Conservation (phyloP, 345 rosid species). For the Mangifera indica region DNA sequence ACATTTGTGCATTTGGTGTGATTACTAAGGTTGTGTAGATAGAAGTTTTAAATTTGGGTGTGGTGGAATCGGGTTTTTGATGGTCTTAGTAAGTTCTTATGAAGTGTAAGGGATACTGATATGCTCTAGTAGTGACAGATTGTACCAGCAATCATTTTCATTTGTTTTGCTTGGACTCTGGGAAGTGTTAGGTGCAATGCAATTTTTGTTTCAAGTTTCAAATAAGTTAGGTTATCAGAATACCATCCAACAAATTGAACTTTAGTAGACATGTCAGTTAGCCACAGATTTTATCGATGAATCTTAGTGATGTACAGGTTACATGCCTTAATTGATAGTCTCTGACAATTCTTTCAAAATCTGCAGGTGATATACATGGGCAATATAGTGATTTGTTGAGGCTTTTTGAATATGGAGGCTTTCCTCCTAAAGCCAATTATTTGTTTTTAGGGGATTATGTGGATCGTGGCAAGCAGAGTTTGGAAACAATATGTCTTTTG, state of each 20-base stretch:
- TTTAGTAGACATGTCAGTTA: neutral
- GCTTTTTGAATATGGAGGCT: constrained; percentile 93
- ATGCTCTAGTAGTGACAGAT: neutral
- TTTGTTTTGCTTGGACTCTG: neutral
- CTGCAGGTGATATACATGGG: constrained; percentile 91
- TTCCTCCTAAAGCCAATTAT: constrained; percentile 87
- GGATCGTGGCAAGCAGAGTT: constrained; percentile 93
- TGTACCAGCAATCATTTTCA: neutral
- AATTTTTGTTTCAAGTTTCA: neutral
- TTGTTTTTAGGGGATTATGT: constrained; percentile 92
- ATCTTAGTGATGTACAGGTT: neutral
- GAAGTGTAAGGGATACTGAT: neutral
- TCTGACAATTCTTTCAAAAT: neutral
- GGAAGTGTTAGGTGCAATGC: neutral
- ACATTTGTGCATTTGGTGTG: neutral
- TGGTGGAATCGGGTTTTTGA: neutral
- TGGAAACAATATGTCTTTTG: constrained; percentile 91
- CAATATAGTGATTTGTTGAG: constrained; percentile 86
- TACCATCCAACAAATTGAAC: neutral
- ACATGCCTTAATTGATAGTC: neutral
- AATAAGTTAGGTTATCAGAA: neutral
- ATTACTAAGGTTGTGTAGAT: neutral
- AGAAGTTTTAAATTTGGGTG: neutral
- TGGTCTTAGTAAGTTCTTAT: neutral
- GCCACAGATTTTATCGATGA: neutral